phyloP scores from a whole-genome alignment of 805 yeast species.

The Candida alai region DNA sequence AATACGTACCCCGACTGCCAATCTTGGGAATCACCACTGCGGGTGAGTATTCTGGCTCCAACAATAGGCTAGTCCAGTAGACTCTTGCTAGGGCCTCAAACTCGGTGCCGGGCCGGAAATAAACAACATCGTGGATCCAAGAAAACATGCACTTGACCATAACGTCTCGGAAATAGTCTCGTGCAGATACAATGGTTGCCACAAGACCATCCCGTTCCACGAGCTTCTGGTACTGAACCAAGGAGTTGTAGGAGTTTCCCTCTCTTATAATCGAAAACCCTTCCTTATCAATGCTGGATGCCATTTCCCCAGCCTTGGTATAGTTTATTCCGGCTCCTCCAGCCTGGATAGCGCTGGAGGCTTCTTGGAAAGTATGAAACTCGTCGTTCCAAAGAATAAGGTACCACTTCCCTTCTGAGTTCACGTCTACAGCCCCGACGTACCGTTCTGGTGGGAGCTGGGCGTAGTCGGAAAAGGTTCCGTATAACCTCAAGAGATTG shows the following conservation, averaged over 20 bases:
- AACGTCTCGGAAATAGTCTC: constrained; percentile 50
- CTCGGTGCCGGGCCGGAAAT: constrained; percentile 17
- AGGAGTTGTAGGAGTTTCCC: constrained; percentile 16
- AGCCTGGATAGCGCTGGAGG: constrained; percentile 42
- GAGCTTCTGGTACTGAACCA: constrained; percentile 31
- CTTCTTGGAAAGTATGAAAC: constrained; percentile 57
- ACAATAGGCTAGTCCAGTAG: constrained; percentile 40
- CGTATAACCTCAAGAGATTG: constrained; percentile 17
- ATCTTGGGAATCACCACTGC: background rate
- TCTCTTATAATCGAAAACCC: constrained; percentile 50
- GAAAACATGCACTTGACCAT: constrained; percentile 41
- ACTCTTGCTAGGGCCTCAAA: constrained; percentile 20
- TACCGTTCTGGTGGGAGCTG: constrained; percentile 29
- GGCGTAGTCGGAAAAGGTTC: constrained; percentile 25
- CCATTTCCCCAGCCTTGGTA: constrained; percentile 28
- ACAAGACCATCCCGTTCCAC: constrained; percentile 50
- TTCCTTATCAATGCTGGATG: constrained; percentile 43
- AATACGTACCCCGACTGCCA: constrained; percentile 15
- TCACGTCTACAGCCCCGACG: constrained; percentile 28
- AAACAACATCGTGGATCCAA: constrained; percentile 47
- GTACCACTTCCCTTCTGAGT: constrained; percentile 34
- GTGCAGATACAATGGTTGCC: constrained; percentile 49
- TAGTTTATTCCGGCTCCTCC: constrained; percentile 29
- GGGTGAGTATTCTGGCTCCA: constrained; percentile 20
- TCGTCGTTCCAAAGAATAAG: constrained; percentile 79